phyloP scores from a whole-genome alignment of 148 eudicot species.

The Gaultheria prostrata region DNA sequence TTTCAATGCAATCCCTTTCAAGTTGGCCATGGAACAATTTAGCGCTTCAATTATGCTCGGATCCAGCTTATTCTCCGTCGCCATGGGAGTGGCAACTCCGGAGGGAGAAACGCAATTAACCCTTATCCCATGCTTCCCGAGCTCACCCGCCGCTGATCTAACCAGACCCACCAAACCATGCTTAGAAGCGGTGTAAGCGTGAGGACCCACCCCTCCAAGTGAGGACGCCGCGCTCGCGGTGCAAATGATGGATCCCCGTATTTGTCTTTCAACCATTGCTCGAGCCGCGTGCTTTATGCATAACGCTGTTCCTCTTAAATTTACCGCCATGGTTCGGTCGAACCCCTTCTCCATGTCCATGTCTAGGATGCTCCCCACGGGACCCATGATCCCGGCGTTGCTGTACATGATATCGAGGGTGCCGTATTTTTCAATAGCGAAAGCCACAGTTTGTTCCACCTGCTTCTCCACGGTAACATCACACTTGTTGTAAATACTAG shows the following conservation, averaged over 20 bases:
- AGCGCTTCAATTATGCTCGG: not conserved
- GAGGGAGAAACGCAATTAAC: not conserved
- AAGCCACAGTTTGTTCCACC: constrained; percentile 34
- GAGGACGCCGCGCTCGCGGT: not conserved
- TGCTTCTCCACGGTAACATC: constrained; percentile 57
- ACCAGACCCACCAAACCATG: not conserved
- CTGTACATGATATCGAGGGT: constrained; percentile 51
- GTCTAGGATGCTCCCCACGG: constrained; percentile 42
- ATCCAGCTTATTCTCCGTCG: not conserved
- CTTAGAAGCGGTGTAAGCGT: not conserved
- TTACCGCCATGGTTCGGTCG: constrained; percentile 48
- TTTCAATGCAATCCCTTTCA: not conserved
- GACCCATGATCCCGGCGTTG: constrained; percentile 63
- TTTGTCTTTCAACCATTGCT: not conserved
- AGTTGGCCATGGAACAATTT: not conserved
- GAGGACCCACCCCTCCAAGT: not conserved
- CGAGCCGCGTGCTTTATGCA: not conserved
- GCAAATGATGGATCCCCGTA: not conserved
- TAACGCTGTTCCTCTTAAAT: not conserved
- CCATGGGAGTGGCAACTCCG: not conserved
- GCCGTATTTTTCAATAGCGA: constrained; percentile 36
- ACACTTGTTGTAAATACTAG: constrained; percentile 42
- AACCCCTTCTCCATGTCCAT: constrained; percentile 37
- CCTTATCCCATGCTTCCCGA: not conserved
- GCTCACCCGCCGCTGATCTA: not conserved